Evolutionary conservation across 192 early-diverging fungal species (phyloP), one percentile per base, ranked within the genome.

Genomic region (Coemansia reversa): DNA sequence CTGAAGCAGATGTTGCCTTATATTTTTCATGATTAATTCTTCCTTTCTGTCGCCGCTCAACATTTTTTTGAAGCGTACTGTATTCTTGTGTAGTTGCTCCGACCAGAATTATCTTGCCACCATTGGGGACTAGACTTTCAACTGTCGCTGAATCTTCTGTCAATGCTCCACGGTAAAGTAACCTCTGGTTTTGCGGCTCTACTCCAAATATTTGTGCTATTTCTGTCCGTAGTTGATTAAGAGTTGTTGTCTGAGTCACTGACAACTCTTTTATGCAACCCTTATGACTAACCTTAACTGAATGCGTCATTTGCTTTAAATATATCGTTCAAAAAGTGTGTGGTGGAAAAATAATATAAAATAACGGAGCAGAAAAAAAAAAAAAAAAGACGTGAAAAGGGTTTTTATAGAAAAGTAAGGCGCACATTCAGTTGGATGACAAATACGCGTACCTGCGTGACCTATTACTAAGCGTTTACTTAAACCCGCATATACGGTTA

Each of bases 141-240:
- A 57, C 54, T 9, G 56, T 18, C 32, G 49, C 32, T 1, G 4
- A 3, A 22, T 25, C 20, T 19, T 24, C 20, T 12, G 62, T 12
- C 9, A 79, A 22, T 33, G 29, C 55, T n/a, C 77, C 72, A 18
- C 51, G 53, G 42, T 60, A 54, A 20, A 80, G 57, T 54, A 80
- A 60, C 51, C 49, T 67, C 19, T 80, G 77, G 27, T 65, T 47
- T 1, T 22, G n/a, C 9, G 77, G 58, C 45, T 55, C 68, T 7
- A 80, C 56, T 24, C 55, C 69, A 59, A 67, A 74, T 55, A 52
- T 27, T 30, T 65, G 45, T 6, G 54, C 63, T n/a, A 80, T 60
- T 14, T 48, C 28, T 2, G n/a, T 24, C 2, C 65, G 67, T 54
- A 80, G 62, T 57, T 74, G 61, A 7, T 62, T 68, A 27, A 79